phyloP scores from a whole-genome alignment of 2,329 filamentous ascomycete species.

The Dactylellina cionopaga region DNA sequence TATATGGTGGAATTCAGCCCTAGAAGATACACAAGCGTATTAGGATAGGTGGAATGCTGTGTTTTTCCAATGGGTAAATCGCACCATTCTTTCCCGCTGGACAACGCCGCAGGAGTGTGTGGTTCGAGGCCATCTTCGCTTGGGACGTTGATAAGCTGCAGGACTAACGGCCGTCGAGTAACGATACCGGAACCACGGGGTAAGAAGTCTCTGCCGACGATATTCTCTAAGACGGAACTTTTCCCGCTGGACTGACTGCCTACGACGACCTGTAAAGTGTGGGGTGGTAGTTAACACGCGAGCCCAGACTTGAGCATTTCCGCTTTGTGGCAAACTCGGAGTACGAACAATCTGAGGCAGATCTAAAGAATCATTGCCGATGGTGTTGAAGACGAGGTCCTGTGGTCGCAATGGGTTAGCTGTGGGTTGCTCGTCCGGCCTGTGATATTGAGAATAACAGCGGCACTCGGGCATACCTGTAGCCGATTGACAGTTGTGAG shows the following conservation, averaged over 20 bases:
- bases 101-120: constrained; percentile 80
- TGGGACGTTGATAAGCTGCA: constrained; percentile 95
- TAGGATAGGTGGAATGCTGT: too few species aligned
- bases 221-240: constrained; percentile 98
- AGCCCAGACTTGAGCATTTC: constrained; percentile 24
- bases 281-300: constrained; percentile 52
- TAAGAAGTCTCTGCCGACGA: constrained; percentile 96
- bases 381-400: constrained; percentile 88
- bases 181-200: constrained; percentile 97
- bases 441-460: constrained; percentile 14
- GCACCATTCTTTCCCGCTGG: constrained; percentile 67
- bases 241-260: constrained; percentile 98
- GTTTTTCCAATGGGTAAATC: constrained; percentile 68
- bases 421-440: constrained; percentile 38
- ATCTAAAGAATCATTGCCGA: constrained; percentile 97
- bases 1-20: constrained; percentile 97
- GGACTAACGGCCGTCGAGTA: constrained; percentile 89
- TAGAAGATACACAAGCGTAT: constrained; percentile 64
- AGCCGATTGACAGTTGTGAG: constrained; percentile 96
- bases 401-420: constrained; percentile 27
- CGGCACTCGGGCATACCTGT: constrained; percentile 67
- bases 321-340: constrained; percentile 27
- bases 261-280: constrained; percentile 80
- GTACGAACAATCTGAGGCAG: constrained; percentile 91
- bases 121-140: constrained; percentile 74